Base-by-base conservation (phyloP, 2,329 filamentous ascomycete species). In the Aspergillus fumigatiaffinis region DNA sequence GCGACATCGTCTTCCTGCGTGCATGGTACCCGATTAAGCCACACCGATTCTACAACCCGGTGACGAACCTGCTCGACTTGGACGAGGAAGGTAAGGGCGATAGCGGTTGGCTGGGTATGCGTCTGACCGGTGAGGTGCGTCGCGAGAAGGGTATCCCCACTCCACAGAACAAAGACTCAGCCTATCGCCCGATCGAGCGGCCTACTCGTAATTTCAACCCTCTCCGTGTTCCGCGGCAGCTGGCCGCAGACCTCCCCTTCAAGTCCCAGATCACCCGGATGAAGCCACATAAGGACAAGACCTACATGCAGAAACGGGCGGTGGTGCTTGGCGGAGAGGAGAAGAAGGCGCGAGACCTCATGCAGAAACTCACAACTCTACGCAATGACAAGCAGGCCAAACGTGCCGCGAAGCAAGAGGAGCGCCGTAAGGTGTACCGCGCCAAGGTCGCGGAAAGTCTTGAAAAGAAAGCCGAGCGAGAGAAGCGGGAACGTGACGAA, bases 21-120 rank as follows among this genome's bases (percentile, higher is more conserved):
- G 93, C 94, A 1, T 99, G 95, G 95, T 97, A 95, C 76, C 91
- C 94, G 9, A 87, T 99, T 75, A 92, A 92, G 70, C 94, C 94
- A 1, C 92, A 92, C 75, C 88, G 92, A 57, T 99, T 96, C 84
- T 97, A 97, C 81, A 97, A 97, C 76, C 90, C 92, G 1, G 92
- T 95, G 54, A 94, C 91, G 58, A 96, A 99, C 76, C 84, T 97
- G 42, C 83, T 97, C 58, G 91, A 90, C 60, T 67, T 75, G 4
- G 71, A 77, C 14, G 71, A 72, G 17, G 71, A 68, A 14, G 58
- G 55, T 3, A 61, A 67, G 8, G 71, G 65, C 25, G 69, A 74
- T 38, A 66, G 52, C 25, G 77, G 79, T 9, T 97, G 94, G 94
- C 85, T 89, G 69, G 87, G 88, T 54, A 99, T 99, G 94, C 89